phyloP scores from a whole-genome alignment of 305 asterid species.

The Fraxinus nigra region DNA sequence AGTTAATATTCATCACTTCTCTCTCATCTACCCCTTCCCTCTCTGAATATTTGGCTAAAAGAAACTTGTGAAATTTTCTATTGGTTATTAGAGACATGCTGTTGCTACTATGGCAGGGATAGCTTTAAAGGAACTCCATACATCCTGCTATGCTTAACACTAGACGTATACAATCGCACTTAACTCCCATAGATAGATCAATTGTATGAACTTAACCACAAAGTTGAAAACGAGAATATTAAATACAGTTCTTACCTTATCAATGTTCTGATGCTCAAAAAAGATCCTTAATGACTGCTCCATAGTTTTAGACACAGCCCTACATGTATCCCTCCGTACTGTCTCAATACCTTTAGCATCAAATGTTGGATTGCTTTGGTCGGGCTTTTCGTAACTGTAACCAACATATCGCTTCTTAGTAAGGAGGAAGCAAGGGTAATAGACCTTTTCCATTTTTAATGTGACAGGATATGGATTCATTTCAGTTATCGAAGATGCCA shows the following conservation, averaged over 20 bases:
- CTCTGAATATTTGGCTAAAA: not conserved
- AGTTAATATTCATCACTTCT: not conserved
- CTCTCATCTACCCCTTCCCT: not conserved
- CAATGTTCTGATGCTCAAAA: conserved; percentile 68
- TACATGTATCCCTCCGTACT: conserved; percentile 91
- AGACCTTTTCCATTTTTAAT: conserved; percentile 94
- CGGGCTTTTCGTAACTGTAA: conserved; percentile 85
- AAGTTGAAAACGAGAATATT: conserved; percentile 11
- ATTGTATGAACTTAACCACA: not conserved
- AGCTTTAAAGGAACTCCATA: not conserved
- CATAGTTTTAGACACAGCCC: conserved; percentile 87
- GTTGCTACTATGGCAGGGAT: not conserved
- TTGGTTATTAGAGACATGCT: not conserved
- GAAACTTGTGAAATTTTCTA: not conserved
- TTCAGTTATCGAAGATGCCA: conserved; percentile 79
- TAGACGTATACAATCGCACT: not conserved
- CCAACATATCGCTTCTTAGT: conserved; percentile 98
- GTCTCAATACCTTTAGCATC: conserved; percentile 99
- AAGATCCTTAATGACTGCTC: conserved; percentile 79
- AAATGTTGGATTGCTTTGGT: conserved; percentile 72
- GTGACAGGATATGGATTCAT: conserved; percentile 85
- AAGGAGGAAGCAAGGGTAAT: conserved; percentile 93
- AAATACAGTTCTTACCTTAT: conserved; percentile 46
- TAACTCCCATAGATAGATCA: not conserved
- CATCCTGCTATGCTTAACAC: not conserved